Base-by-base conservation (phyloP, 1,139 yeast species). In the Sugiyamaella pinicola region DNA sequence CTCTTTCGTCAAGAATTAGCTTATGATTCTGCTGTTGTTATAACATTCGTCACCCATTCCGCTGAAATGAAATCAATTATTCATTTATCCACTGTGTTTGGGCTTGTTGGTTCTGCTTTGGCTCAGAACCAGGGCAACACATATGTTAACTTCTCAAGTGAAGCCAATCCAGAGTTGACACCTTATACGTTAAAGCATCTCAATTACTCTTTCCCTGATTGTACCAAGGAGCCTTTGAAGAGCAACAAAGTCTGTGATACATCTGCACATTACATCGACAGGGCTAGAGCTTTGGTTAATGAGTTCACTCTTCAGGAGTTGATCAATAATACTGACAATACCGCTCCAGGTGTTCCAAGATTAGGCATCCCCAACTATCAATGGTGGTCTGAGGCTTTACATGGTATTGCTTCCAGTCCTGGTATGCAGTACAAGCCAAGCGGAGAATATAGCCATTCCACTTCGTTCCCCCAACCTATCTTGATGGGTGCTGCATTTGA, bases 261-360 rank as follows among this genome's bases (percentile, higher is more conserved):
- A 15, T 18, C 43, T n/a, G 34, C 40, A 10, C 47, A 46, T 28
- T 37, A 41, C 26, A 29, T 28, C 60, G 77, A 74, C 15, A 75
- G 77, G 53, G 84, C 84, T 1, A 69, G 81, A 55, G 78, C 74
- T 53, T 64, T 80, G 18, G 74, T 72, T 28, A 78, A 76, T 55
- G 78, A 77, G 58, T 77, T 81, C 80, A 72, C 83, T 2, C 74
- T 78, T 35, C 65, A 74, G 24, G 85, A 81, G 60, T 80, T 80
- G 58, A 82, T 79, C 18, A 80, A 80, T 60, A 68, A 81, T 52
- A 81, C 85, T 4, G 85, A 84, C 2, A 79, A 79, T 60, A 78
- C 84, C 1, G 84, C 84, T 0, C 69, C 79, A 6, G 79, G 58
- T 28, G 56, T 81, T 35, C 81, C 81, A 19, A 65, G 84, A 37